These are phyloP conservation scores for Aspergillus carlsbadensis DNA, from an alignment of 495 filamentous ascomycete species.

Conservation along the genomic window DNA sequence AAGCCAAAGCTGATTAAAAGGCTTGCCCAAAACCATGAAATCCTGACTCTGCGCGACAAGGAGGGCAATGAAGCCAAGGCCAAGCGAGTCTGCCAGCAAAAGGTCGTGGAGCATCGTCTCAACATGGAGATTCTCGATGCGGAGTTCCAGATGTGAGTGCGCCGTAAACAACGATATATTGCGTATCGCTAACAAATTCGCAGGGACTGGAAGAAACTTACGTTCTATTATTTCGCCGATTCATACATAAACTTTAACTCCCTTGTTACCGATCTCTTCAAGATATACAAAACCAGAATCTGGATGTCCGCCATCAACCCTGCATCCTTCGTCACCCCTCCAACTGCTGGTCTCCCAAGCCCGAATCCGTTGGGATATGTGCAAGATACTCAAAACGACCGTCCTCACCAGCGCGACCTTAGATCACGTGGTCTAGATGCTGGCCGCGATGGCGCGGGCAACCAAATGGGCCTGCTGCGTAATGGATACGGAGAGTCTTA, in stretches of 20 bases:
- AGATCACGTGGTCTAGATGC: conserved; percentile 30
- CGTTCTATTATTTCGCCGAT: conserved; percentile 98
- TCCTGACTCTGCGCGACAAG: conserved; percentile 83
- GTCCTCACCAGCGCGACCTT: conserved; percentile 35
- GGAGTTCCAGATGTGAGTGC: conserved; percentile 94
- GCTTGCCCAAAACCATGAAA: conserved; percentile 85
- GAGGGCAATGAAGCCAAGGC: conserved; percentile 98
- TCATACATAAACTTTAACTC: conserved; percentile 99
- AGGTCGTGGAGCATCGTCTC: conserved; percentile 89
- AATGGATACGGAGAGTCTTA: conserved; percentile 39
- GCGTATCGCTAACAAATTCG: background rate
- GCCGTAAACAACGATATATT: background rate
- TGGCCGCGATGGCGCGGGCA: conserved; percentile 31
- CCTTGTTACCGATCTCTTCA: conserved; percentile 94
- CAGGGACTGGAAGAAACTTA: conserved; percentile 98
- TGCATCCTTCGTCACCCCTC: conserved; percentile 86
- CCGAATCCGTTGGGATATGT: conserved; percentile 35
- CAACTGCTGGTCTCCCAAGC: conserved; percentile 63
- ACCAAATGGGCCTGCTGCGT: conserved; percentile 35
- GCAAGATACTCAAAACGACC: conserved; percentile 34
- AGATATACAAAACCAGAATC: conserved; percentile 97
- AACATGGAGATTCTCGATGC: conserved; percentile 99
- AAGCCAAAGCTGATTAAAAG: conserved; percentile 97
- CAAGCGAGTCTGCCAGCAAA: conserved; percentile 92
- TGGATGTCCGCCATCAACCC: conserved; percentile 99